phyloP scores from a whole-genome alignment of 2,329 filamentous ascomycete genomes.

The Paracamarosporium sp. region DNA sequence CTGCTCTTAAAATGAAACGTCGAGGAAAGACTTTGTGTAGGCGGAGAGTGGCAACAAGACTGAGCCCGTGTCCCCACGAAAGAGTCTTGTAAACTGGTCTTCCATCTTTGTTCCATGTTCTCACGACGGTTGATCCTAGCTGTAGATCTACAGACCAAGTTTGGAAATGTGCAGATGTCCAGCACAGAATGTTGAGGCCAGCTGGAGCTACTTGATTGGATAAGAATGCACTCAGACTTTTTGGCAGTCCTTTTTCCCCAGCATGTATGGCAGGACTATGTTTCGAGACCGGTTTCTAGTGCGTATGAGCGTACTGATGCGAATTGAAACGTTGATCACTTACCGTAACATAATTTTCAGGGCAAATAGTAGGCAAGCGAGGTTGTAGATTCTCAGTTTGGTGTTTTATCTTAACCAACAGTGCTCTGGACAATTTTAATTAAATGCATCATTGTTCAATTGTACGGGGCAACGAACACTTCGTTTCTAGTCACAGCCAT shows the following conservation, averaged over 20 bases:
- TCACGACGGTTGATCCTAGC: background rate
- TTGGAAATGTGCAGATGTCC: background rate
- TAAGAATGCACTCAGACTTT: background rate
- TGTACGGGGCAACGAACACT: conserved; percentile 1
- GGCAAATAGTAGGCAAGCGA: background rate
- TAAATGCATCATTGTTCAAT: background rate
- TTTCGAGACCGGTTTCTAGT: background rate
- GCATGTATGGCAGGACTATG: background rate
- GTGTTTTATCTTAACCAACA: background rate
- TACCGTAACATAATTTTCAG: background rate
- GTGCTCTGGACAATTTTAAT: background rate
- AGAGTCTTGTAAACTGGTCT: background rate
- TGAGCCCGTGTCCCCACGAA: background rate
- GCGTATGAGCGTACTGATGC: background rate
- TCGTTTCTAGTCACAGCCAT: background rate
- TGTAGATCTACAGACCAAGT: background rate
- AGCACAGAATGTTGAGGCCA: background rate
- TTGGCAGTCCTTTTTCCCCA: background rate
- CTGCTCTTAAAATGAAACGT: background rate
- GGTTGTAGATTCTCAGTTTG: background rate
- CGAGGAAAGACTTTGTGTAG: background rate
- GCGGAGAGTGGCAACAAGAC: background rate
- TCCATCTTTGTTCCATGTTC: background rate
- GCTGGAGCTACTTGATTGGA: background rate
- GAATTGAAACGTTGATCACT: background rate